Evolutionary conservation across 805 yeast genomes (phyloP).

Genomic region (Pichia ethanolica): DNA sequence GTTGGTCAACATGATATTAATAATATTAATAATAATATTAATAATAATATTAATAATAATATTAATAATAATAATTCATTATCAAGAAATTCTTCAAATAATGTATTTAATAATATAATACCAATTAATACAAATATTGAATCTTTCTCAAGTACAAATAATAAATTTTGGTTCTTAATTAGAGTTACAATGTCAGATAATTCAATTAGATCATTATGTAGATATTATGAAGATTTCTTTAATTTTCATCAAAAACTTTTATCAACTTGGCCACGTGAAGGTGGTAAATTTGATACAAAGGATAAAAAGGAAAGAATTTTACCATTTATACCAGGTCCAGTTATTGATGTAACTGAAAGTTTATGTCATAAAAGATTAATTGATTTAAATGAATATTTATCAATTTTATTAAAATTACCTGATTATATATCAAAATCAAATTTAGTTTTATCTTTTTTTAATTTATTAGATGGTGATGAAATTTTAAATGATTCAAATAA

Average conservation of each 20-base stretch:
- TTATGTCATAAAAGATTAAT: constrained; percentile 47
- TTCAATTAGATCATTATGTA: constrained; percentile 60
- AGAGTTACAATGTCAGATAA: constrained; percentile 63
- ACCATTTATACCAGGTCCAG: constrained; percentile 95
- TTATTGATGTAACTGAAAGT: constrained; percentile 79
- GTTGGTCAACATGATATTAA: constrained; percentile 19
- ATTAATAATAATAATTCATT: not conserved
- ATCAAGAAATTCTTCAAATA: constrained; percentile 12
- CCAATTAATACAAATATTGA: constrained; percentile 69
- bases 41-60: not conserved
- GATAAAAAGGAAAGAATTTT: constrained; percentile 72
- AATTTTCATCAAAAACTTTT: constrained; percentile 81
- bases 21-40: not conserved
- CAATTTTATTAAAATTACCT: constrained; percentile 62
- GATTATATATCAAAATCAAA: constrained; percentile 62
- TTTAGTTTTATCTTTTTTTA: constrained; percentile 66
- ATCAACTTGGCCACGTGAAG: constrained; percentile 84
- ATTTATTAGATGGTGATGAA: constrained; percentile 55
- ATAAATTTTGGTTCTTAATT: constrained; percentile 83
- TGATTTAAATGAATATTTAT: constrained; percentile 45
- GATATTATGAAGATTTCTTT: constrained; percentile 93
- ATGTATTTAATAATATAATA: constrained; percentile 8
- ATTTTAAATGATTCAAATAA: constrained; percentile 27
- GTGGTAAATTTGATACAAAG: constrained; percentile 70
- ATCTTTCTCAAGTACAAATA: constrained; percentile 70